Evolutionary conservation across 1,284 basidiomycete species (phyloP).

Genomic region (Apiotrichum veenhuisii): DNA sequence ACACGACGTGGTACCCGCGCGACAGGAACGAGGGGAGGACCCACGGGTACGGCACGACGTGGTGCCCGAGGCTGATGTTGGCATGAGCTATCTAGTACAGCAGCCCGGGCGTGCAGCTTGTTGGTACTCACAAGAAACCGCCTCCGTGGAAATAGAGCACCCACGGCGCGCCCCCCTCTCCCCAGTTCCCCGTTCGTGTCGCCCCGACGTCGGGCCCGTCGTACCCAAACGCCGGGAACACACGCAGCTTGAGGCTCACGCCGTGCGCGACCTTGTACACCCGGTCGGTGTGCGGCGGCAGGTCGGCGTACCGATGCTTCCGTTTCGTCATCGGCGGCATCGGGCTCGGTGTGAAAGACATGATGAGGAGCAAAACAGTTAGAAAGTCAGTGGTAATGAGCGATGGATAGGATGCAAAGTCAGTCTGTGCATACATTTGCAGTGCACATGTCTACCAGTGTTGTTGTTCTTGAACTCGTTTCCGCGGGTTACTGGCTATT

Average conservation of each 20-base stretch:
- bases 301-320: not conserved
- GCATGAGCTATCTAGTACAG: not conserved
- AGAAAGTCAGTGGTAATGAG: not conserved
- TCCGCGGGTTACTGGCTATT: no score
- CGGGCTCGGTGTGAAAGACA: not conserved
- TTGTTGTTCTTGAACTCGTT: no score
- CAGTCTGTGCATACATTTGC: no score
- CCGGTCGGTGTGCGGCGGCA: slow-evolving; percentile 17
- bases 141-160: slow-evolving; percentile 37
- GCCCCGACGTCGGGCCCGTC: not conserved
- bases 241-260: slow-evolving; percentile 22
- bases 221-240: slow-evolving; percentile 22
- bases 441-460: no score
- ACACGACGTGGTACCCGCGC: slow-evolving; percentile 27
- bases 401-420: no score
- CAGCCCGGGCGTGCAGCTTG: no score
- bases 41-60: slow-evolving; percentile 21
- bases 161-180: slow-evolving; percentile 17
- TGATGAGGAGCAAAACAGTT: not conserved
- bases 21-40: slow-evolving; percentile 23
- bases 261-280: slow-evolving; percentile 21
- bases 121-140: not conserved
- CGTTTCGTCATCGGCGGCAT: not conserved
- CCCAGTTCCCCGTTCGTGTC: not conserved
- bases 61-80: slow-evolving; percentile 20